These are phyloP conservation scores for Neonectria coccinea DNA, from an alignment of 2,329 filamentous ascomycete species.

Conservation along the genomic window DNA sequence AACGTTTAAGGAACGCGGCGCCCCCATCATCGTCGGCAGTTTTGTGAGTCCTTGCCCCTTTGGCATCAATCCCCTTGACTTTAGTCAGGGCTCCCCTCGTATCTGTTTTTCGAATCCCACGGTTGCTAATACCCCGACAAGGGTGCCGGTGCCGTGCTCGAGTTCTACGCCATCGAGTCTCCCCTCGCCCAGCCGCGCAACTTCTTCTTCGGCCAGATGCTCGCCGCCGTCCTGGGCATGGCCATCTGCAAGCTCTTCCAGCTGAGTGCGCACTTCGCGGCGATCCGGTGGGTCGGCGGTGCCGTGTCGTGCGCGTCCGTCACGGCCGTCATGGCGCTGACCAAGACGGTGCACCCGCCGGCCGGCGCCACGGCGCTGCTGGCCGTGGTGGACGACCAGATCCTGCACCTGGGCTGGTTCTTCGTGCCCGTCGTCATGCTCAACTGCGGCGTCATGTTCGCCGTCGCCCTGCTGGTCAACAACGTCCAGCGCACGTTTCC, in stretches of 20 bases:
- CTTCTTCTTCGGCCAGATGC: constrained; percentile 73
- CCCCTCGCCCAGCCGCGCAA: constrained; percentile 81
- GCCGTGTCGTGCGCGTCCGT: constrained; percentile 73
- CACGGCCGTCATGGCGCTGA: constrained; percentile 74
- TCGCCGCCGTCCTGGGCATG: constrained; percentile 72
- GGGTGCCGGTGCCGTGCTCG: constrained; percentile 81
- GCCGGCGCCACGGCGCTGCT: constrained; percentile 80
- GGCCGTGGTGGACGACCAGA: constrained; percentile 68
- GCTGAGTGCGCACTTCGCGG: constrained; percentile 58
- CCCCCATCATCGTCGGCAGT: constrained; percentile 74
- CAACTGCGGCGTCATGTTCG: constrained; percentile 70
- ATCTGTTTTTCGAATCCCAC: neutral
- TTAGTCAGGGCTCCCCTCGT: neutral
- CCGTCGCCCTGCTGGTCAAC: constrained; percentile 72
- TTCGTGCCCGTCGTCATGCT: constrained; percentile 73
- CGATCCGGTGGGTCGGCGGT: constrained; percentile 72
- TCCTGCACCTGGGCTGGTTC: constrained; percentile 74
- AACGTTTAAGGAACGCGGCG: constrained; percentile 62
- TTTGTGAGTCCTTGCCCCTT: constrained; percentile 65
- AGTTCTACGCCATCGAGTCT: constrained; percentile 78
- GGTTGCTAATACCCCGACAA: constrained; percentile 44
- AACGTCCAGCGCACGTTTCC: constrained; percentile 77
- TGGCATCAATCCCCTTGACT: neutral
- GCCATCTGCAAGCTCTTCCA: constrained; percentile 74
- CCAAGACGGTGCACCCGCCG: constrained; percentile 79